Conservation (phyloP, 2,329 filamentous ascomycete species). For the Meredithiella fracta region DNA sequence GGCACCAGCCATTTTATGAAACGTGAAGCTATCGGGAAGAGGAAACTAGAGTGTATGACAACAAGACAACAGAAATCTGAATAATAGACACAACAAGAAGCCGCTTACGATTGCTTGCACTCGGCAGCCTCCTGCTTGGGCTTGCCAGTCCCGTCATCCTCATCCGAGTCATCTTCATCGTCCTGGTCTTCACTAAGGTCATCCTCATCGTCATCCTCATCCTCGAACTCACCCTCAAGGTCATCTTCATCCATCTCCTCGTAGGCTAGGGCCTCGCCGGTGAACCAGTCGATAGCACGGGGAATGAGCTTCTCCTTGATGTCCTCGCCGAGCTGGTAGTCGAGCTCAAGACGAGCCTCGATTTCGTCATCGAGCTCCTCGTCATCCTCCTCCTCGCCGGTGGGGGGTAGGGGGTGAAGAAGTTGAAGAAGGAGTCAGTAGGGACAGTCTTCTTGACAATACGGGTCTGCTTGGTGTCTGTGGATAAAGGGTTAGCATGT, state of each 20-base stretch:
- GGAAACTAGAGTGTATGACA: not conserved
- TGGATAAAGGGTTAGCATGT: not conserved
- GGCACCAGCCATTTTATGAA: slow-evolving; percentile 8
- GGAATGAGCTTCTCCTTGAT: slow-evolving; percentile 99
- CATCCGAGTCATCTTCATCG: slow-evolving; percentile 65
- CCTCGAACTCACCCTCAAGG: slow-evolving; percentile 69
- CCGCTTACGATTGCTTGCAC: slow-evolving; percentile 78
- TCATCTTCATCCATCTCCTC: slow-evolving; percentile 82
- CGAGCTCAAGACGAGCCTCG: slow-evolving; percentile 91
- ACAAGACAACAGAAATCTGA: not conserved
- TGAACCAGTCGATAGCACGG: slow-evolving; percentile 98
- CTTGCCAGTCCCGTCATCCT: slow-evolving; percentile 72
- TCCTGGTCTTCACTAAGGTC: slow-evolving; percentile 73
- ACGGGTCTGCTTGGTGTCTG: slow-evolving; percentile 97
- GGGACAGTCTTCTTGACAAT: slow-evolving; percentile 98
- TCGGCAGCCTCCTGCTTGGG: slow-evolving; percentile 88
- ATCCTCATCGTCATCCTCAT: slow-evolving; percentile 83
- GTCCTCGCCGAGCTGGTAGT: slow-evolving; percentile 97
- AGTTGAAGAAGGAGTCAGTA: slow-evolving; percentile 97
- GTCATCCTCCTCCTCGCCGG: slow-evolving; percentile 51
- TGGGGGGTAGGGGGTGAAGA: slow-evolving; percentile 90
- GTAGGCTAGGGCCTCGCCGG: slow-evolving; percentile 89
- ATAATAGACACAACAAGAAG: too few relatives aligned
- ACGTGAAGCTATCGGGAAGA: not conserved
- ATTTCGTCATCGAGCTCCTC: slow-evolving; percentile 75